These are phyloP conservation scores for Salix exigua DNA, from an alignment of 345 rosid genomes.

Conservation along the genomic window DNA sequence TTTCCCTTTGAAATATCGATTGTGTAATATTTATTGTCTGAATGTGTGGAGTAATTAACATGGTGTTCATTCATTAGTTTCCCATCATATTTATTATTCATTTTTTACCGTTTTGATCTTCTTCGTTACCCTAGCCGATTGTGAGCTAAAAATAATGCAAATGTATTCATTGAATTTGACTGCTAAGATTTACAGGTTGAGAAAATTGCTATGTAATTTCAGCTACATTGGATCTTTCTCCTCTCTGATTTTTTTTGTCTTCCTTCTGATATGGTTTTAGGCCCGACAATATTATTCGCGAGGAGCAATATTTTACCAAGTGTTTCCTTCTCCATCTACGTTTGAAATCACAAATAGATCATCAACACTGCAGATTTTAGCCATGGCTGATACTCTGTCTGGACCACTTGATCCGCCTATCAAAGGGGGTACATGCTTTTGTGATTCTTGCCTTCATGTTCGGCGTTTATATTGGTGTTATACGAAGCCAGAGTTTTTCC, in stretches of 20 bases:
- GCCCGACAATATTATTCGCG: neutral
- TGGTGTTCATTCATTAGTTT: neutral
- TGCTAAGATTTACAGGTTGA: neutral
- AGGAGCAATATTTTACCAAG: neutral
- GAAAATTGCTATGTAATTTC: too few relatives aligned
- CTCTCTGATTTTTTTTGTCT: neutral
- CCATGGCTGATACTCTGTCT: slow-evolving; percentile 48
- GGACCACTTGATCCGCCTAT: slow-evolving; percentile 39
- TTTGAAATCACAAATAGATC: slow-evolving; percentile 11
- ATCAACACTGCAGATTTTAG: slow-evolving; percentile 7
- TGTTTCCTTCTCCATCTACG: slow-evolving; percentile 13
- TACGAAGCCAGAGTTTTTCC: neutral
- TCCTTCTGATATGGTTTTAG: neutral
- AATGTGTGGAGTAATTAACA: neutral
- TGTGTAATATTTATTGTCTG: neutral
- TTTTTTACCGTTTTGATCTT: neutral
- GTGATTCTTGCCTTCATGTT: neutral
- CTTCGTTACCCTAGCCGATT: neutral
- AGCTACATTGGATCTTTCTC: neutral
- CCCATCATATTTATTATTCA: neutral
- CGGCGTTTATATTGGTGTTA: neutral
- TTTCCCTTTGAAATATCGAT: neutral
- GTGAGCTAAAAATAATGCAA: neutral
- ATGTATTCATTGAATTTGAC: neutral
- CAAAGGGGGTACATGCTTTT: slow-evolving; percentile 36